Evolutionary conservation across 257 asterid species (phyloP).

Genomic region (Mentha longifolia): DNA sequence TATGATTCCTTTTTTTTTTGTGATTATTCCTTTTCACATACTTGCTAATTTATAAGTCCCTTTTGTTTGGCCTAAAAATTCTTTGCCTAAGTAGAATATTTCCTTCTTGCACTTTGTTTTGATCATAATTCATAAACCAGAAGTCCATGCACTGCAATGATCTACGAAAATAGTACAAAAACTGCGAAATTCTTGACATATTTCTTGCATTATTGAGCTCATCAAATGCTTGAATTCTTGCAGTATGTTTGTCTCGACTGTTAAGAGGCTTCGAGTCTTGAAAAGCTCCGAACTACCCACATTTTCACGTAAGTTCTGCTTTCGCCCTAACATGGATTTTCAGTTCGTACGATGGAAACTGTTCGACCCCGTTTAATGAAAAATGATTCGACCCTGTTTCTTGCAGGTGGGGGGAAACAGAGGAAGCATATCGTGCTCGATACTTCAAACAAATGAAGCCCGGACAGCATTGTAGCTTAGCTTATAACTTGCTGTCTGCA

Average conservation of each 20-base stretch:
- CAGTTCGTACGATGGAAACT: background rate
- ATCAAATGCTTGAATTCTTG: slow-evolving; percentile 18
- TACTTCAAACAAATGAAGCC: slow-evolving; percentile 1
- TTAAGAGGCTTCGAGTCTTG: slow-evolving; percentile 84
- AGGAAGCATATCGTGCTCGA: slow-evolving; percentile 44
- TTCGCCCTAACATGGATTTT: background rate
- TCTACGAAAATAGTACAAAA: no score
- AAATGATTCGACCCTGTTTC: no score
- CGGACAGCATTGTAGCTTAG: background rate
- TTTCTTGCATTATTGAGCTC: background rate
- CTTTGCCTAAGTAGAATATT: no score
- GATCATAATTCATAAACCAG: no score
- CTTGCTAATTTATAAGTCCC: slow-evolving; percentile 19
- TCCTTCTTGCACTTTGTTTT: no score
- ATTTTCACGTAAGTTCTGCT: slow-evolving; percentile 56
- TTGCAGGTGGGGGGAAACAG: slow-evolving; percentile 61
- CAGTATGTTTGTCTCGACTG: slow-evolving; percentile 92
- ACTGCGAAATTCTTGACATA: background rate
- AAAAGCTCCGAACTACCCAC: slow-evolving; percentile 74
- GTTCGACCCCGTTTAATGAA: background rate
- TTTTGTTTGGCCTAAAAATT: background rate
- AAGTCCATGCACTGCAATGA: no score
- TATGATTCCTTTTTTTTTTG: slow-evolving; percentile 39
- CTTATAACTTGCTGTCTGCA: background rate
- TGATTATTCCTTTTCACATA: background rate